Evolutionary conservation across 2,329 filamentous ascomycete species (phyloP), one percentile per base, ranked within the genome.

Genomic region (Sarocladiaceae sp.): DNA sequence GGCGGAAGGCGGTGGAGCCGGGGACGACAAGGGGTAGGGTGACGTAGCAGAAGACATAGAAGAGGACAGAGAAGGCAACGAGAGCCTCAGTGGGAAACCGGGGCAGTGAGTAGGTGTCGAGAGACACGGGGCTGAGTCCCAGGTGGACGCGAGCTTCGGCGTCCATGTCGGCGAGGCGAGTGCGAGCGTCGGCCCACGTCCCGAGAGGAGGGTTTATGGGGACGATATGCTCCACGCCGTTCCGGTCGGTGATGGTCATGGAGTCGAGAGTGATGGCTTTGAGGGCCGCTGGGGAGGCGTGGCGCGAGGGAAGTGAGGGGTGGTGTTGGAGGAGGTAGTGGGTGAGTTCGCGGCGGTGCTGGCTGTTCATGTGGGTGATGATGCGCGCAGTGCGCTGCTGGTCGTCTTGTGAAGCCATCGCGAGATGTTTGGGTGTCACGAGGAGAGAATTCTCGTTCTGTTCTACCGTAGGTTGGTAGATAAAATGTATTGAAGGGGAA

Each of bases 321-420:
- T 81, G 88, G 62, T 88, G 78, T 51, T 81, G 81, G n/a, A 26
- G 40, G 16, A 94, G 77, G 64, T 90, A 95, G 58, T 84, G 75
- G 46, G 76, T 68, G 41, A 95, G 79, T 47, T 88, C 87, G 53
- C 79, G 74, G 43, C 74, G 69, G 66, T 95, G 91, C 63, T 91
- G 85, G 33, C 70, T 69, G 67, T 96, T 95, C 87, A 96, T 93
- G 70, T 96, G 90, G 26, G 72, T 72, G 58, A 91, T 77, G 61
- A 69, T 68, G 53, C 65, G 63, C 31, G 53, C 51, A 37, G 58
- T 63, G 47, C 57, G 53, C 27, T 54, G 55, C 39, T 54, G 55
- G 18, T 62, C 58, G n/a, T 53, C 41, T 23, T 15, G 10, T 5
- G 34, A 6, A 9, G 34, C 34, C 34, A 39, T 39, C n/a, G n/a